Evolutionary conservation across 73 alveolate species (phyloP).

Genomic region (Paramecium sonneborni): DNA sequence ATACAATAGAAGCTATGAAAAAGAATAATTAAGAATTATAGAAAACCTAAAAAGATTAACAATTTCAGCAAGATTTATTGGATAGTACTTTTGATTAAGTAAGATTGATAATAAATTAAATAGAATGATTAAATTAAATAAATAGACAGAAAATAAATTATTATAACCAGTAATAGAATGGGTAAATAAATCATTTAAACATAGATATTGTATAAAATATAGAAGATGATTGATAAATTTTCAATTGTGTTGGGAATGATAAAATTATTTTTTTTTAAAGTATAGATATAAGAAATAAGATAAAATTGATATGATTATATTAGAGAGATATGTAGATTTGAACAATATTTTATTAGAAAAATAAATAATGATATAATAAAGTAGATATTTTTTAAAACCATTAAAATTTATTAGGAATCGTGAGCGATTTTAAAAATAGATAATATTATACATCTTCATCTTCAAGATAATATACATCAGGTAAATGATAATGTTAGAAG

Average conservation of each 20-base stretch:
- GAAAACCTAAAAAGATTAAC: not conserved
- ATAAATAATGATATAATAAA: no score
- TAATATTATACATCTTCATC: not conserved
- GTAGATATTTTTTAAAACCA: not conserved
- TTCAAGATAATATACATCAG: not conserved
- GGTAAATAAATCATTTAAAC: not conserved
- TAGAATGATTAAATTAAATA: not conserved
- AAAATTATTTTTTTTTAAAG: no score
- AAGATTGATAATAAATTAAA: not conserved
- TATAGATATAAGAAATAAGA: no score
- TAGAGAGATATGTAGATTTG: no score
- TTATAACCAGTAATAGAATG: not conserved
- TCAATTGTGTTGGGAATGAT: no score
- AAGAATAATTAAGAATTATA: not conserved
- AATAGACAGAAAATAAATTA: not conserved
- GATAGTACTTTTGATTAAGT: not conserved
- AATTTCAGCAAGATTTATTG: not conserved
- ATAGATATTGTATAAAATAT: not conserved
- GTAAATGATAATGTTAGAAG: constrained; percentile 19
- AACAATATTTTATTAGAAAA: no score
- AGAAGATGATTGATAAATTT: not conserved
- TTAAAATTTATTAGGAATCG: not conserved
- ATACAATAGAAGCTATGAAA: not conserved
- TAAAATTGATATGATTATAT: no score
- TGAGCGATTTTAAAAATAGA: not conserved